A percentile compares a stretch with the other conserved stretches of the same genome.
These are phyloP conservation scores for Tetracentron sinense DNA, from an alignment of 164 flowering plant species.

Conservation along the genomic window DNA sequence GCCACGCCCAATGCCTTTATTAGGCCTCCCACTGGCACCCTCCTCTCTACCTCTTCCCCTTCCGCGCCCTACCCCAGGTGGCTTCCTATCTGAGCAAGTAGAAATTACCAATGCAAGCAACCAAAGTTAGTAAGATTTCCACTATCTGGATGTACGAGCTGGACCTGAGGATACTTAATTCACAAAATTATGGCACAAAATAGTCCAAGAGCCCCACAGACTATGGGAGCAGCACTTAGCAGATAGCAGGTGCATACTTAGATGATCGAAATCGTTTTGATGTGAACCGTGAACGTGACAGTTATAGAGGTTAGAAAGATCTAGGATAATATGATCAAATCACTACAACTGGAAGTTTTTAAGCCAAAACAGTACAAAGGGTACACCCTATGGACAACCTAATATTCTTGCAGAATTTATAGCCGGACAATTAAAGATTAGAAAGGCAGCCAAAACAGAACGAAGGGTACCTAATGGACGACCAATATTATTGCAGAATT, in stretches of 20 bases:
- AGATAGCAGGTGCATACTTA: not conserved
- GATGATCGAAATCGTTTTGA: not conserved
- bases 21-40: slow-evolving; percentile 35
- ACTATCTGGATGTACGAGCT: too few relatives aligned
- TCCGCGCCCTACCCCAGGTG: slow-evolving; percentile 77
- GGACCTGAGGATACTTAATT: not conserved
- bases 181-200: too few relatives aligned
- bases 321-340: not conserved
- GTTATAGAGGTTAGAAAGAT: not conserved
- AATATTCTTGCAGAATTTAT: too few relatives aligned
- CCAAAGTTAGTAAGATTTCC: not conserved
- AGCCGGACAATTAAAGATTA: too few relatives aligned
- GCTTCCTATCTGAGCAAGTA: slow-evolving; percentile 54
- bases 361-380: too few relatives aligned
- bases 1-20: slow-evolving; percentile 50
- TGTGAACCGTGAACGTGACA: not conserved
- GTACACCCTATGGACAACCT: too few relatives aligned
- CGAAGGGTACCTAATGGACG: too few relatives aligned
- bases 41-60: slow-evolving; percentile 79
- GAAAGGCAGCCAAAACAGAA: too few relatives aligned
- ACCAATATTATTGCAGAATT: too few relatives aligned
- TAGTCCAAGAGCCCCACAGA: too few relatives aligned
- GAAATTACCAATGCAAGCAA: not conserved
- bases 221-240: not conserved
- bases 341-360: too few relatives aligned